Evolutionary conservation across 129 eudicot genomes (phyloP).

Genomic region (Chrysanthemum lavandulifolium): DNA sequence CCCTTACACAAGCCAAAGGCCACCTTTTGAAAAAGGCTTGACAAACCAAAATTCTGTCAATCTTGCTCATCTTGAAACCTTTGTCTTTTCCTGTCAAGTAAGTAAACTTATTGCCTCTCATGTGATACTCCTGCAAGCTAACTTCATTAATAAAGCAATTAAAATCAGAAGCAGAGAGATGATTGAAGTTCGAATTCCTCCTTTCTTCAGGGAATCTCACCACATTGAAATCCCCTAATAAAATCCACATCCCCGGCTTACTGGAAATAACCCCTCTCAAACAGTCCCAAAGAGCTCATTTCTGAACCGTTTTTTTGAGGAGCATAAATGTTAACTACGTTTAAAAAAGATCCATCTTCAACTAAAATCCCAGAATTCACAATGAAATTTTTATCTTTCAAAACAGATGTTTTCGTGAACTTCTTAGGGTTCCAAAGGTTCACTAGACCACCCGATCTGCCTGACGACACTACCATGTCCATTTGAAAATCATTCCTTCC

Average conservation of each 20-base stretch:
- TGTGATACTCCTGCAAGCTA: neutral
- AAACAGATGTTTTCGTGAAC: neutral
- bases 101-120: neutral
- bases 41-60: neutral
- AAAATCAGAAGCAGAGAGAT: neutral
- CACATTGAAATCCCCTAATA: no score
- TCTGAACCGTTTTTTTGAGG: neutral
- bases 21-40: neutral
- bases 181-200: neutral
- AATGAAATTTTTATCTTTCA: neutral
- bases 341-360: neutral
- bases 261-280: neutral
- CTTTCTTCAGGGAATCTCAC: neutral
- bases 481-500: neutral
- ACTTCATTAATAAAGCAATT: neutral
- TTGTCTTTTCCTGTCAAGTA: neutral
- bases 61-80: neutral
- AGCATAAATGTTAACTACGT: neutral
- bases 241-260: neutral
- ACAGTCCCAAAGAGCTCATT: neutral
- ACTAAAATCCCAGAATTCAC: neutral
- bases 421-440: neutral
- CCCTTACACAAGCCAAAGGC: neutral
- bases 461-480: constrained; percentile 1
- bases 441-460: neutral